Conservation (phyloP, 2,329 filamentous ascomycete species). For the Arthroderma sp. region DNA sequence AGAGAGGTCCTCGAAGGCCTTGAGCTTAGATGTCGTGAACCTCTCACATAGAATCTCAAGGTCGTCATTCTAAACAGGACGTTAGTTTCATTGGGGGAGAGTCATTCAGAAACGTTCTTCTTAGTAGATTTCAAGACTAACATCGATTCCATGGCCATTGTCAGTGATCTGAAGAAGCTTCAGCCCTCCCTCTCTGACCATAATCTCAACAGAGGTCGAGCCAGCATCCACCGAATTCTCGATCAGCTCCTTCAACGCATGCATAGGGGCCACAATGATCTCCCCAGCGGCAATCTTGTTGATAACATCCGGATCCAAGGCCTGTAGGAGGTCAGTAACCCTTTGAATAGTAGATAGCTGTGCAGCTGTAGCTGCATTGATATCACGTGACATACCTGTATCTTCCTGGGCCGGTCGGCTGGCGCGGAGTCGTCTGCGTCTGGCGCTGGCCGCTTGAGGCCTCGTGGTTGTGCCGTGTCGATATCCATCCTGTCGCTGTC, state of each 20-base stretch:
- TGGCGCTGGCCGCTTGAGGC: conserved; percentile 41
- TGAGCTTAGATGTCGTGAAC: conserved; percentile 93
- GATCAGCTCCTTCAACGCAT: conserved; percentile 90
- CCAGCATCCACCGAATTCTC: conserved; percentile 98
- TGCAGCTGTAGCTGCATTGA: no score
- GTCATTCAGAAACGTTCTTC: no score
- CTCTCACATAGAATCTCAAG: conserved; percentile 84
- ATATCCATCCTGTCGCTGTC: conserved; percentile 33
- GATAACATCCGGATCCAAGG: conserved; percentile 81
- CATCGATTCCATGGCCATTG: conserved; percentile 91
- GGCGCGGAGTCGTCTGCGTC: conserved; percentile 24
- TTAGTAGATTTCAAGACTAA: no score
- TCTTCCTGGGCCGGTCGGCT: conserved; percentile 37
- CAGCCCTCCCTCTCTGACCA: conserved; percentile 88
- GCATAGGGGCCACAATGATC: conserved; percentile 93
- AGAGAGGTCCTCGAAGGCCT: conserved; percentile 79
- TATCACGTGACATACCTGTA: conserved; percentile 31
- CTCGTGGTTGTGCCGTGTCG: conserved; percentile 26
- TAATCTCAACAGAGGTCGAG: conserved; percentile 75
- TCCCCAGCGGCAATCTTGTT: conserved; percentile 98
- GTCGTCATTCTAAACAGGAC: conserved; percentile 67
- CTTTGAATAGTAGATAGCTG: no score
- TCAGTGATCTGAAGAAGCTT: conserved; percentile 95
- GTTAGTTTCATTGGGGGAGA: no score
- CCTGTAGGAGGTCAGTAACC: conserved; percentile 36